Evolutionary conservation across 257 asterid genomes (phyloP).

Genomic region (Prunella vulgaris): DNA sequence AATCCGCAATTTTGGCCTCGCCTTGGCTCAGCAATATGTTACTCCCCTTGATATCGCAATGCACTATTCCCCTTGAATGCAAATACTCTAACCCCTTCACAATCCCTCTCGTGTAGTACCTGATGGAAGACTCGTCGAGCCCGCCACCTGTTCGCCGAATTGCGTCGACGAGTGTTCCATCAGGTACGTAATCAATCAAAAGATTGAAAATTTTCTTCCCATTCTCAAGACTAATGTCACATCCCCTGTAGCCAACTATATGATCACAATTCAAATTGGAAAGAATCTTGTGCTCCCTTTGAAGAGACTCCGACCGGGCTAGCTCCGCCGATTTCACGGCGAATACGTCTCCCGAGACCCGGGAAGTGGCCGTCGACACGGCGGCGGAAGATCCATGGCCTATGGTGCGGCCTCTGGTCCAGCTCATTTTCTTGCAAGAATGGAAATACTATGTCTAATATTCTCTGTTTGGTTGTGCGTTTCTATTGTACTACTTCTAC

Average conservation of each 20-base stretch:
- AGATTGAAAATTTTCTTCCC: slow-evolving; percentile 39
- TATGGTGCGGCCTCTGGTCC: slow-evolving; percentile 65
- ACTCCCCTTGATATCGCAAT: slow-evolving; percentile 73
- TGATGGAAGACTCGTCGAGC: slow-evolving; percentile 34
- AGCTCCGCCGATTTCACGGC: slow-evolving; percentile 74
- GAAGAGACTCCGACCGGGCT: slow-evolving; percentile 32
- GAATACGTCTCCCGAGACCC: slow-evolving; percentile 25
- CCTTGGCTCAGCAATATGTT: slow-evolving; percentile 41
- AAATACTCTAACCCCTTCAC: slow-evolving; percentile 49
- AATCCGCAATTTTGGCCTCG: slow-evolving; percentile 57
- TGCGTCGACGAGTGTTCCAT: slow-evolving; percentile 39
- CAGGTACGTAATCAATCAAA: slow-evolving; percentile 47
- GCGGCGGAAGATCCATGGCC: slow-evolving; percentile 76
- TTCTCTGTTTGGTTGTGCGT: background rate
- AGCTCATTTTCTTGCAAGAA: slow-evolving; percentile 38
- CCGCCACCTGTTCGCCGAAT: slow-evolving; percentile 29
- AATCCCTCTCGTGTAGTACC: slow-evolving; percentile 37
- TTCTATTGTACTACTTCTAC: slow-evolving; percentile 2
- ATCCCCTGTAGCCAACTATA: slow-evolving; percentile 48
- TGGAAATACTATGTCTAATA: background rate
- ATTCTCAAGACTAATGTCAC: slow-evolving; percentile 38
- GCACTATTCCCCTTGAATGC: slow-evolving; percentile 63
- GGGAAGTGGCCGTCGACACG: slow-evolving; percentile 45
- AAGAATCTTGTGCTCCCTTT: slow-evolving; percentile 45
- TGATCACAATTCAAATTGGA: slow-evolving; percentile 36